Base-by-base conservation (phyloP, 257 asterid genomes). In the Solanum habrochaites region DNA sequence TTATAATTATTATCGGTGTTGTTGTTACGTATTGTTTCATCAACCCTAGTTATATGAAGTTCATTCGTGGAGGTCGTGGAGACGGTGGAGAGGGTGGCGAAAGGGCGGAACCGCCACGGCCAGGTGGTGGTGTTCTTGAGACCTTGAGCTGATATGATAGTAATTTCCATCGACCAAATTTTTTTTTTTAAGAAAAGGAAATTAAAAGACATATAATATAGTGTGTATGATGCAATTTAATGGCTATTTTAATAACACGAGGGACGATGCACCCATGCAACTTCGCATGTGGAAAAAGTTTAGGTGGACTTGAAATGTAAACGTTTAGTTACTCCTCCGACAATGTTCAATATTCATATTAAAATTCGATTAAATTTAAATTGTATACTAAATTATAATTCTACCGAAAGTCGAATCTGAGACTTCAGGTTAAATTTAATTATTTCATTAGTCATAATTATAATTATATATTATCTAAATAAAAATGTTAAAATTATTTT, bases 91-190 rank as follows among this genome's bases (percentile, higher is more conserved):
- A 90, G 29, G 25, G 87, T 85, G 60, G 89, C 74, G 78, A 88
- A 90, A 29, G 93, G 90, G 5, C 91, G 92, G 85, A 92, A 85
- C 72, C 89, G 89, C 80, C 85, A 69, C 72, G 82, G 70, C 73
- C 90, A 86, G 69, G 67, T 43, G 13, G 73, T 86, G 47, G 31
- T 39, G 43, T 37, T 80, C 49, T 73, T 91, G 69, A 92, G 91
- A 40, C 88, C 89, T 74, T 92, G 90, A 29, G 95, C 95, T 77
- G 95, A 92, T 84, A 92, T 81, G 39, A 91, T 58, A 4, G 92
- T 91, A 75, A 92, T 88, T 62, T 92, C 95, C 86, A 92, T 18
- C 31, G 40, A 31, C 15, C 85, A 74, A 37, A 37, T 1, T 6
- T 1, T 37, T 5, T 37, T 37, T 37, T 37, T 5, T 37, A 37